Evolutionary conservation across 805 yeast genomes (phyloP).

Genomic region (Candida fluviatilis): DNA sequence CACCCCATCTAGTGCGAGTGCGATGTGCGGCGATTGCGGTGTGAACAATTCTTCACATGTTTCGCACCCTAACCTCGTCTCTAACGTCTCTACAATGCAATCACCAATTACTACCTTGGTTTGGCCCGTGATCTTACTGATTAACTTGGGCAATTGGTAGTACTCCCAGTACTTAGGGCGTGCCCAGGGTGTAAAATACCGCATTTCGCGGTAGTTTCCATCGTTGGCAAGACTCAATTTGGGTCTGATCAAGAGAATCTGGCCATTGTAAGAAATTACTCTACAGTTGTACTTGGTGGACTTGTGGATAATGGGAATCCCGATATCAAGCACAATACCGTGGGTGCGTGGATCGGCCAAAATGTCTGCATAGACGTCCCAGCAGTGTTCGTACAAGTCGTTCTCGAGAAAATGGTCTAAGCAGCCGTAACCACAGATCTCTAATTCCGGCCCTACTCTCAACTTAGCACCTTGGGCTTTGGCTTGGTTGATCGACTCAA

Average conservation of each 20-base stretch:
- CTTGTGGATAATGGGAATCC: slow-evolving; percentile 90
- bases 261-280: slow-evolving; percentile 71
- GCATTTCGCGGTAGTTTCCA: slow-evolving; percentile 97
- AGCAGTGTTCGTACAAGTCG: slow-evolving; percentile 82
- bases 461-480: slow-evolving; percentile 71
- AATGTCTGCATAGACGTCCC: slow-evolving; percentile 90
- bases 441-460: slow-evolving; percentile 96
- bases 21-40: slow-evolving; percentile 92
- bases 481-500: slow-evolving; percentile 75
- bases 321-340: slow-evolving; percentile 83
- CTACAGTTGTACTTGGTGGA: slow-evolving; percentile 91
- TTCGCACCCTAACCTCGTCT: slow-evolving; percentile 92
- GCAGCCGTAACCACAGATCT: slow-evolving; percentile 92
- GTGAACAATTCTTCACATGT: slow-evolving; percentile 98
- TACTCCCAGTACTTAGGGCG: slow-evolving; percentile 72
- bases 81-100: slow-evolving; percentile 77
- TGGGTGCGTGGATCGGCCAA: slow-evolving; percentile 61
- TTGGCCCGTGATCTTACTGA: slow-evolving; percentile 67
- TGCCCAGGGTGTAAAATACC: slow-evolving; percentile 94
- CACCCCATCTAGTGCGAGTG: slow-evolving; percentile 92
- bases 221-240: slow-evolving; percentile 92
- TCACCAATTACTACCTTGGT: slow-evolving; percentile 77
- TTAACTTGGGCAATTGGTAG: slow-evolving; percentile 64
- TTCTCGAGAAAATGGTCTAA: slow-evolving; percentile 90
- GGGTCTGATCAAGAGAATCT: slow-evolving; percentile 83